phyloP scores from a whole-genome alignment of 345 rosid genomes.

The Orychophragmus violaceus region DNA sequence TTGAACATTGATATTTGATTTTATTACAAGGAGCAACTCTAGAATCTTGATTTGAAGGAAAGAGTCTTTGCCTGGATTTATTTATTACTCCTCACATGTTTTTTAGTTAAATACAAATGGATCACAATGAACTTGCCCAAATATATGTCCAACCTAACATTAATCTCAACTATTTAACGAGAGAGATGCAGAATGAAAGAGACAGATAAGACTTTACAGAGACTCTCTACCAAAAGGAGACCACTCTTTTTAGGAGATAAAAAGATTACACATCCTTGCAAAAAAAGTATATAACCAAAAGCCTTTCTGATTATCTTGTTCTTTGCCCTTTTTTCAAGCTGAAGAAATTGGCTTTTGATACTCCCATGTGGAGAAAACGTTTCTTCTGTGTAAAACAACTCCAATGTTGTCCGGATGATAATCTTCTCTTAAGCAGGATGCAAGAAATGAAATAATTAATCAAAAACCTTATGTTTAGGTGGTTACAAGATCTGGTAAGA shows the following conservation, averaged over 20 bases:
- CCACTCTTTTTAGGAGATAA: not conserved
- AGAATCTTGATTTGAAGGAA: not conserved
- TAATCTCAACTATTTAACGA: conserved; percentile 21
- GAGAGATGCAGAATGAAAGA: not conserved
- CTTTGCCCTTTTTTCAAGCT: not conserved
- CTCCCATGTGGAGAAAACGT: not conserved
- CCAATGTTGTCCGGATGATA: not conserved
- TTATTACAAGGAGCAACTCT: not conserved
- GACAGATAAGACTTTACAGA: conserved; percentile 17
- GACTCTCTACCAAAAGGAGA: not conserved
- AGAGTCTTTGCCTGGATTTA: not conserved
- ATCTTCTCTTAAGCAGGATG: not conserved
- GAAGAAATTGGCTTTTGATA: not conserved
- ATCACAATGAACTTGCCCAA: conserved; percentile 15
- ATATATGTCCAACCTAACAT: conserved; percentile 7
- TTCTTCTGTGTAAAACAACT: not conserved
- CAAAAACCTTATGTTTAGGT: not conserved
- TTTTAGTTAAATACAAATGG: conserved; percentile 14
- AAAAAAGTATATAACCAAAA: not conserved
- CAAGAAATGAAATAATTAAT: not conserved
- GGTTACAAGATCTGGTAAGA: not conserved
- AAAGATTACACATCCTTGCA: conserved; percentile 2
- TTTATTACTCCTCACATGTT: not conserved
- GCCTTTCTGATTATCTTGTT: not conserved
- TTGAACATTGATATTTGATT: too few relatives aligned